phyloP scores from a whole-genome alignment of 352 stramenopile genomes.

The Pythium biforme region DNA sequence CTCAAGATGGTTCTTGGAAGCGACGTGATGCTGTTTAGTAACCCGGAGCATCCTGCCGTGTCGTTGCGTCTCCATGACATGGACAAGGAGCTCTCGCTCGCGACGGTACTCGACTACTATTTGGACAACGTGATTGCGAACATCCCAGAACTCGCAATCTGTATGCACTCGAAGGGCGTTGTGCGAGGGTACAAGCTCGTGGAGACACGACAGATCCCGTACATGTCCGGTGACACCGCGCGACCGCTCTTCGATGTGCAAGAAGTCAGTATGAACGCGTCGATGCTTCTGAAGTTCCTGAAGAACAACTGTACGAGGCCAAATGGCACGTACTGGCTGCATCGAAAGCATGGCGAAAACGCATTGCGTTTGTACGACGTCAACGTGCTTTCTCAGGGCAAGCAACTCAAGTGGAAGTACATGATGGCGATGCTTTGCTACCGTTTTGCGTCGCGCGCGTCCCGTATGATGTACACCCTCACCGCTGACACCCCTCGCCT shows the following conservation, averaged over 20 bases:
- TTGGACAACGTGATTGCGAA: conserved; percentile 88
- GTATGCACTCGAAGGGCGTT: conserved; percentile 83
- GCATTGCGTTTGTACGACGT: conserved; percentile 83
- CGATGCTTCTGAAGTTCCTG: conserved; percentile 85
- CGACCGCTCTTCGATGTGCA: conserved; percentile 79
- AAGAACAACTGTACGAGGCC: conserved; percentile 82
- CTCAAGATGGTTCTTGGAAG: conserved; percentile 88
- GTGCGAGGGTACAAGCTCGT: conserved; percentile 86
- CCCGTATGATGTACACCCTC: conserved; percentile 59
- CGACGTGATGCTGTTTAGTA: conserved; percentile 81
- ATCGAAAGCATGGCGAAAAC: conserved; percentile 77
- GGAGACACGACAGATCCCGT: conserved; percentile 79
- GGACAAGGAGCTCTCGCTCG: conserved; percentile 81
- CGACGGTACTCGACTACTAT: conserved; percentile 84
- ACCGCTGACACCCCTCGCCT: conserved; percentile 51
- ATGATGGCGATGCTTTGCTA: conserved; percentile 91
- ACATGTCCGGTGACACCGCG: conserved; percentile 55
- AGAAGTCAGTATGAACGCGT: conserved; percentile 85
- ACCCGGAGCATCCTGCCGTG: conserved; percentile 78
- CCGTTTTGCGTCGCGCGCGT: conserved; percentile 74
- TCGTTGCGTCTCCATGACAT: conserved; percentile 85
- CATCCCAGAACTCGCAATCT: conserved; percentile 83
- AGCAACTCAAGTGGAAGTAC: conserved; percentile 90
- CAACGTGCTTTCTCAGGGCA: conserved; percentile 76
- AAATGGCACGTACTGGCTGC: conserved; percentile 84